phyloP scores from a whole-genome alignment of 2,329 filamentous ascomycete genomes.

The Xylariaceae sp. region DNA sequence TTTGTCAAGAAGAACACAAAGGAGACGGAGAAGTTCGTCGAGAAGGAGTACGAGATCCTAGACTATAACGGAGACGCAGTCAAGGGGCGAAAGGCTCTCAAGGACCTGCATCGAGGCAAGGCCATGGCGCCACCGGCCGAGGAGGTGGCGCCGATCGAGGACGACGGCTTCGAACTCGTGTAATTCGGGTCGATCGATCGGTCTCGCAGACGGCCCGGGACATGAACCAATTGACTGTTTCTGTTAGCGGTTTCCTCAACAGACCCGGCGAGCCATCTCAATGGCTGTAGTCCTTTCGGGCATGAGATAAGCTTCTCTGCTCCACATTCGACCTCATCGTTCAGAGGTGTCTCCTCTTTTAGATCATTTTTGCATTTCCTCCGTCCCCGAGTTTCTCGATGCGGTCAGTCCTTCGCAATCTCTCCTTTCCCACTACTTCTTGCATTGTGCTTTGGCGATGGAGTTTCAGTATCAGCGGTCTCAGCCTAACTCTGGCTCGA shows the following conservation, averaged over 20 bases:
- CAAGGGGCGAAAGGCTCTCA: conserved; percentile 39
- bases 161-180: conserved; percentile 40
- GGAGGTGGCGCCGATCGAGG: conserved; percentile 30
- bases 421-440: conserved; percentile 17
- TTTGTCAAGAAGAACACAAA: conserved; percentile 33
- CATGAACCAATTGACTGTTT: neutral
- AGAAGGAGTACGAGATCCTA: conserved; percentile 44
- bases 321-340: neutral
- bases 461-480: conserved; percentile 15
- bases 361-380: conserved; percentile 8
- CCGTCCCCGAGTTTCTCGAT: conserved; percentile 1
- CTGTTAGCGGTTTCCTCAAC: conserved; percentile 7
- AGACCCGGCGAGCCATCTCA: too few species aligned
- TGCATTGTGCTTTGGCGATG: conserved; percentile 13
- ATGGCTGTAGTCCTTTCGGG: too few species aligned
- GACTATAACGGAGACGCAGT: conserved; percentile 41
- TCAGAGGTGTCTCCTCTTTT: conserved; percentile 1
- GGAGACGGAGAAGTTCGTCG: conserved; percentile 41
- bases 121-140: conserved; percentile 17
- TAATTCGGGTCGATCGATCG: conserved; percentile 13
- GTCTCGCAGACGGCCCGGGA: neutral
- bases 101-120: conserved; percentile 33
- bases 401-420: neutral
- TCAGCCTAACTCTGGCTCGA: conserved; percentile 24
- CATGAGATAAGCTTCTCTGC: conserved; percentile 2